Evolutionary conservation across 1,284 basidiomycete genomes (phyloP).

Genomic region (Veloboletus limbatus): DNA sequence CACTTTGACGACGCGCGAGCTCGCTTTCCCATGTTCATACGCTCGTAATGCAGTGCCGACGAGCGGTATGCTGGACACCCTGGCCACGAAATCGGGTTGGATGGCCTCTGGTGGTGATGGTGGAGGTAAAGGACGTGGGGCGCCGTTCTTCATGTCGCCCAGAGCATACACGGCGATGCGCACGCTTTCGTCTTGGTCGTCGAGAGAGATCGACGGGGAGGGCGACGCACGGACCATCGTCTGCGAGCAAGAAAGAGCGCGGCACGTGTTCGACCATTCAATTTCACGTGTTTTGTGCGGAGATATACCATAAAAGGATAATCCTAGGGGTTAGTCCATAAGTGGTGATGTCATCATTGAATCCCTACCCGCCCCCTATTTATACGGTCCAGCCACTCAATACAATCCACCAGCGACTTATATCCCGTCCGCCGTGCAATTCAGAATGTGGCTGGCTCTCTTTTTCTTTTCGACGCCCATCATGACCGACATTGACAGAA

Average conservation of each 20-base stretch:
- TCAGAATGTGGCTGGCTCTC: constrained; percentile 18
- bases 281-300: constrained; percentile 24
- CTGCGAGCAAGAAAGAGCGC: neutral
- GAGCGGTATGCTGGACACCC: constrained; percentile 45
- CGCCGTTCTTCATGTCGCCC: constrained; percentile 37
- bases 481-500: constrained; percentile 27
- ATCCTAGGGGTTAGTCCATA: neutral
- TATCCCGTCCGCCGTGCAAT: neutral
- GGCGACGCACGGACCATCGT: constrained; percentile 15
- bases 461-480: neutral
- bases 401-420: constrained; percentile 15
- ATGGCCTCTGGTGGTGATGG: constrained; percentile 16
- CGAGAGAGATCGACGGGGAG: constrained; percentile 13
- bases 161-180: constrained; percentile 39
- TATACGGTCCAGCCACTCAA: constrained; percentile 15
- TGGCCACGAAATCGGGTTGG: constrained; percentile 39
- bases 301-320: constrained; percentile 5
- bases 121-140: constrained; percentile 9
- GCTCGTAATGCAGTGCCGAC: constrained; percentile 47
- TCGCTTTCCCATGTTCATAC: constrained; percentile 51
- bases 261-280: constrained; percentile 5
- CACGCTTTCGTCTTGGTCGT: constrained; percentile 39
- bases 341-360: constrained; percentile 11
- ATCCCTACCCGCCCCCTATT: neutral
- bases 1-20: constrained; percentile 51